These are phyloP conservation scores for Biancaea sappan DNA, from an alignment of 306 rosid genomes.

Conservation along the genomic window DNA sequence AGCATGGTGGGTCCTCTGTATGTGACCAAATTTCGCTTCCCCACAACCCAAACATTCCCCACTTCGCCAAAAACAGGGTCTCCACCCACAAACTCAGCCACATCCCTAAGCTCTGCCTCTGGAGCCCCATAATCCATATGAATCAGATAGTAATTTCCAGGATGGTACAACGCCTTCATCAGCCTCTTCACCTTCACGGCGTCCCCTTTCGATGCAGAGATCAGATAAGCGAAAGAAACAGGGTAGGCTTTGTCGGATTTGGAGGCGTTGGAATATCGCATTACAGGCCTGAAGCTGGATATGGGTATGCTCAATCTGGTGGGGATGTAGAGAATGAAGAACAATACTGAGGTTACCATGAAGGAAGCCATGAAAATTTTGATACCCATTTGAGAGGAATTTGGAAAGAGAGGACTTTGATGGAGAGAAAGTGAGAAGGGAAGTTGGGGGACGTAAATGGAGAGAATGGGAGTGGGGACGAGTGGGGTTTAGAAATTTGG, in stretches of 20 bases:
- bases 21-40: conserved; percentile 78
- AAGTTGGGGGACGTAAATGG: conserved; percentile 26
- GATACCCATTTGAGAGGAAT: conserved; percentile 60
- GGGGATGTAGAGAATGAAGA: conserved; percentile 59
- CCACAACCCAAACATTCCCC: conserved; percentile 88
- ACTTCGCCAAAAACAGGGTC: conserved; percentile 63
- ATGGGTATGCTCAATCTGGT: conserved; percentile 58
- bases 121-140: conserved; percentile 83
- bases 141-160: conserved; percentile 79
- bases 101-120: conserved; percentile 51
- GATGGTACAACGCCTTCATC: conserved; percentile 73
- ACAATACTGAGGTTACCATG: conserved; percentile 54
- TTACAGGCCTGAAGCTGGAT: conserved; percentile 44
- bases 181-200: conserved; percentile 55
- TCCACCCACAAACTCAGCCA: conserved; percentile 53
- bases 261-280: conserved; percentile 40
- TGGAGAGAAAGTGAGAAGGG: conserved; percentile 17
- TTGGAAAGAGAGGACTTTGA: background rate
- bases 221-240: conserved; percentile 70
- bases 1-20: conserved; percentile 98
- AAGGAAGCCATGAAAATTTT: conserved; percentile 57
- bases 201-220: conserved; percentile 88
- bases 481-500: conserved; percentile 28
- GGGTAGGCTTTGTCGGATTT: conserved; percentile 51
- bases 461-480: background rate